Evolutionary conservation across 306 rosid species (phyloP).

Genomic region (Datisca glomerata): DNA sequence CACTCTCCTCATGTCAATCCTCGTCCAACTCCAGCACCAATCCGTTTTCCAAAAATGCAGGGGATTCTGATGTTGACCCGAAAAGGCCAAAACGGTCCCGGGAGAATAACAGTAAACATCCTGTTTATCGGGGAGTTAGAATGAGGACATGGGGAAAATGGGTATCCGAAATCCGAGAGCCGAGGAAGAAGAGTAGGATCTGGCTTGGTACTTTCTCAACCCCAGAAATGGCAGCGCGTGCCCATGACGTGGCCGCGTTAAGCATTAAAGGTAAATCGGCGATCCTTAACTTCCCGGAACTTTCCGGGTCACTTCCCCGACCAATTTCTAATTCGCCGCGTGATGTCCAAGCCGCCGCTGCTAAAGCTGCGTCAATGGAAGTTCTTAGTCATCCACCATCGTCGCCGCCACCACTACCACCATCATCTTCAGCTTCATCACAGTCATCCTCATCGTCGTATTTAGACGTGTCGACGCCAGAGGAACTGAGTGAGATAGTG

Average conservation of each 20-base stretch:
- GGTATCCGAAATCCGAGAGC: conserved; percentile 76
- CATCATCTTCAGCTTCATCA: conserved; percentile 12
- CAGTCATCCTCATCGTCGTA: conserved; percentile 11
- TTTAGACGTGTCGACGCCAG: conserved; percentile 6
- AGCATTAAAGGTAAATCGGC: conserved; percentile 53
- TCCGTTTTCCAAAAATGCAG: no score
- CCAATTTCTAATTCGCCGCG: conserved; percentile 51
- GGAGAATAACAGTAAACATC: conserved; percentile 21
- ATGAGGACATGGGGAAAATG: conserved; percentile 73
- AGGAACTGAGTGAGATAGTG: conserved; percentile 12
- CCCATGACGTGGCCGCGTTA: conserved; percentile 60
- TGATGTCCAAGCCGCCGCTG: conserved; percentile 59
- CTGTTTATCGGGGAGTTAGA: conserved; percentile 52
- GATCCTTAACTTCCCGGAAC: conserved; percentile 62
- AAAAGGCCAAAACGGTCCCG: conserved; percentile 18
- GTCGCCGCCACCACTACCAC: background rate
- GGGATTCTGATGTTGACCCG: no score
- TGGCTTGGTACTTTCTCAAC: conserved; percentile 66
- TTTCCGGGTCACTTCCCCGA: conserved; percentile 32
- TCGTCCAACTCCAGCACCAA: no score
- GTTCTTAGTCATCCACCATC: background rate
- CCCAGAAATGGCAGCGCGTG: conserved; percentile 76
- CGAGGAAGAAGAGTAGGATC: conserved; percentile 54
- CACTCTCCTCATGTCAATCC: background rate
- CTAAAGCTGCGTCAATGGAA: conserved; percentile 46